Conservation (phyloP, 257 asterid genomes). For the Salvia miltiorrhiza region DNA sequence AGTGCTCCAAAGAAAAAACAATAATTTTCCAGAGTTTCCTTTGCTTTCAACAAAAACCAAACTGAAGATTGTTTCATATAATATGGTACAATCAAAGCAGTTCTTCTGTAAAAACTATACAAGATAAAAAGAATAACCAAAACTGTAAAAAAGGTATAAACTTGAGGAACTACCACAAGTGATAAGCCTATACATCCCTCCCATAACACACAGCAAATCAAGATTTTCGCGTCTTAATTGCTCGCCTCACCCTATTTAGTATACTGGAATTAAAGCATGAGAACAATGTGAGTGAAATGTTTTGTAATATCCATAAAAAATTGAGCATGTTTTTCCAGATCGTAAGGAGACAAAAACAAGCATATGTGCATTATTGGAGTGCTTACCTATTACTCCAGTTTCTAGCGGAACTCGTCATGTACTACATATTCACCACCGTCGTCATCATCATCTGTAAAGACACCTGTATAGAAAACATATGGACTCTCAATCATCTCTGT, state of each 20-base stretch:
- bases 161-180: background rate
- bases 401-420: constrained; percentile 90
- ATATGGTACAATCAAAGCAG: background rate
- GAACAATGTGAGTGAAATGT: background rate
- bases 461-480: constrained; percentile 84
- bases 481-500: constrained; percentile 84
- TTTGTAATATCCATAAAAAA: background rate
- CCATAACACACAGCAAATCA: background rate
- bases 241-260: background rate
- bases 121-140: constrained; percentile 17
- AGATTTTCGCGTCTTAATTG: constrained; percentile 11
- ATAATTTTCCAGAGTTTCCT: no score
- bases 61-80: background rate
- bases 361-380: background rate
- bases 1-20: background rate
- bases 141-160: background rate
- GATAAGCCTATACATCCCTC: background rate
- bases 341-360: background rate
- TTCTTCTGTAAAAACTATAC: background rate
- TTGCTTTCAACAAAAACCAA: background rate
- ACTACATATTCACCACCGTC: constrained; percentile 53
- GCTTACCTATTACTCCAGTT: background rate
- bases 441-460: constrained; percentile 70
- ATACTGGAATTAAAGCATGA: no score
- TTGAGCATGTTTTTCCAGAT: constrained; percentile 6